Evolutionary conservation across 257 asterid species (phyloP), one percentile per base, ranked within the genome.

Genomic region (Solanum okadae): DNA sequence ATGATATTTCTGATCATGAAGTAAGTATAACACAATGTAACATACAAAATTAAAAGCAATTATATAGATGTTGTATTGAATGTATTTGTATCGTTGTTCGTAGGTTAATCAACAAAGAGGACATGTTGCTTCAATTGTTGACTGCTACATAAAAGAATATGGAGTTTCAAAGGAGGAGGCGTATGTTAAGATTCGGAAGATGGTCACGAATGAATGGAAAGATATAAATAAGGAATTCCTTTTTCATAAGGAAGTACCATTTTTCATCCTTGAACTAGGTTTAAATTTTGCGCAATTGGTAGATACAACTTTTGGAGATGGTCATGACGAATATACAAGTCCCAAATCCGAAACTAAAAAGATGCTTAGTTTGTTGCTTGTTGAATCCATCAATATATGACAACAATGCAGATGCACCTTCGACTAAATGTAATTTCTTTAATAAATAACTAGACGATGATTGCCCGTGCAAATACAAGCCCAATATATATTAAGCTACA

Each of bases 111-210:
- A 76, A 76, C 20, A 76, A 76, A 76, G 83, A 35, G 56, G 20
- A 37, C 59, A 77, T 6, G 84, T 77, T 8, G 65, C 79, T 46
- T 87, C 90, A 42, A 86, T 87, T 4, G 83, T 89, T 31, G 81
- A 87, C 3, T 89, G 91, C 34, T 87, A 76, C 86, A 87, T 89
- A 86, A 89, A 84, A 12, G 59, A 89, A 63, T n/a, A 84, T 63
- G 68, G 23, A 40, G 88, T 31, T 20, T 52, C 85, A 10, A 70
- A 84, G 44, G 56, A 89, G 25, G 84, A 63, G 61, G 34, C 91
- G 1, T 34, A 83, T 25, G 73, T 20, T 20, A 44, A 89, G 49
- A 65, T 87, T 52, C 40, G 11, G 0, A 84, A 65, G 22, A 76
- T 73, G 49, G 86, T 87, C 40, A 34, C 38, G 4, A 38, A 61